These are phyloP conservation scores for Kodamaea sagamina DNA, from an alignment of 805 yeast genomes.

Conservation along the genomic window DNA sequence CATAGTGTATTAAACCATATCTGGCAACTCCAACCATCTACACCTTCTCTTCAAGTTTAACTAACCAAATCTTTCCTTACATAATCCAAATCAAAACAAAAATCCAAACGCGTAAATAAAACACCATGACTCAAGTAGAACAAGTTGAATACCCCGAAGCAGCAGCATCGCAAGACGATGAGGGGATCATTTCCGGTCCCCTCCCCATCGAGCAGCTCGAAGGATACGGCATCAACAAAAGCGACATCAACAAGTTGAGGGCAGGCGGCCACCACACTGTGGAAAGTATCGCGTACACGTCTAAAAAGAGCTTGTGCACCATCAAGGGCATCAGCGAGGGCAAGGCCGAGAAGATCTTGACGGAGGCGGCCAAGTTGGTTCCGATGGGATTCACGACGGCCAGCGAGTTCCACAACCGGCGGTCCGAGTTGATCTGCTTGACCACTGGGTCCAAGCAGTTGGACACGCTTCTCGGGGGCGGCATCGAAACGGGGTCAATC, in stretches of 20 bases:
- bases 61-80: too few relatives aligned
- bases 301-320: constrained; percentile 71
- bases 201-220: constrained; percentile 55
- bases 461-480: constrained; percentile 93
- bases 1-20: too few relatives aligned
- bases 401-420: constrained; percentile 84
- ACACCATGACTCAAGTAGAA: constrained; percentile 15
- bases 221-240: constrained; percentile 83
- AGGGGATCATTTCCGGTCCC: constrained; percentile 59
- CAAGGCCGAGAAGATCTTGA: constrained; percentile 82
- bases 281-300: constrained; percentile 91
- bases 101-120: constrained; percentile 9
- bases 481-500: constrained; percentile 94
- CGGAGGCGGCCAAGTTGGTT: constrained; percentile 82
- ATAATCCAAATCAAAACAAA: constrained; percentile 4
- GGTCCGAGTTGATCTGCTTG: constrained; percentile 87
- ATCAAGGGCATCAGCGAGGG: constrained; percentile 95
- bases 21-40: too few relatives aligned
- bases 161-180: constrained; percentile 33
- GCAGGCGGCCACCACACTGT: constrained; percentile 88
- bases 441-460: constrained; percentile 95
- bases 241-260: constrained; percentile 76
- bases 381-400: constrained; percentile 98
- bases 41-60: too few relatives aligned
- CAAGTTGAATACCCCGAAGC: constrained; percentile 9